Evolutionary conservation across 257 asterid genomes (phyloP), one percentile per base, ranked within the genome.

Genomic region (Penstemon barbatus): DNA sequence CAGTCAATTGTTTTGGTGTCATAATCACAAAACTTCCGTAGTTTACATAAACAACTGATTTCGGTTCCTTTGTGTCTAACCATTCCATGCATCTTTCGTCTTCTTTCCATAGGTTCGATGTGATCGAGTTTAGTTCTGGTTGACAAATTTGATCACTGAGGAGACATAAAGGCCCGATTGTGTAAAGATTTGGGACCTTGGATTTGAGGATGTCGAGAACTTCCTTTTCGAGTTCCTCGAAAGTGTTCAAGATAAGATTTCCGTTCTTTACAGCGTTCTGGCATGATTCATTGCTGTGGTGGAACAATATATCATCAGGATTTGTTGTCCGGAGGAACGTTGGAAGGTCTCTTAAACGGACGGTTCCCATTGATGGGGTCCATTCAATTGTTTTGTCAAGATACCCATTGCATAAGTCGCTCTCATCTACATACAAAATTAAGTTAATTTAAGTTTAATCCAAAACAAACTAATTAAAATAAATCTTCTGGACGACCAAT

Each of bases 21-120:
- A 78, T 48, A 5, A 75, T 68, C 53, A 76, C 80, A 8, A 79
- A 45, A 59, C 84, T 82, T 11, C 84, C 86, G 36, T n/a, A 79
- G 57, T 82, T 82, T 7, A 82, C 82, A 39, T 82, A 78, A 58
- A 79, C 74, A 10, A 82, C 82, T 10, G 86, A 73, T 37, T 63
- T 68, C 15, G 74, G 66, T 38, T 65, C 68, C 63, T 73, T 82
- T 1, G 15, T 67, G 6, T 76, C 76, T 10, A 82, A 25, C 86
- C 86, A 82, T 39, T 75, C 71, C 44, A 78, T 38, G 72, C 78
- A 78, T n/a, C 50, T 49, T 0, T 68, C 60, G 15, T 78, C 83
- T 63, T 75, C 78, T 76, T 70, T 82, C 86, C 86, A 82, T 42
- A 82, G 42, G 43, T 73, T 75, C 25, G 77, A 78, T 7, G 48